Percentiles rank a stretch among this genome's conserved stretches.
Conservation (phyloP, 345 rosid genomes). For the Citrus cavaleriei region DNA sequence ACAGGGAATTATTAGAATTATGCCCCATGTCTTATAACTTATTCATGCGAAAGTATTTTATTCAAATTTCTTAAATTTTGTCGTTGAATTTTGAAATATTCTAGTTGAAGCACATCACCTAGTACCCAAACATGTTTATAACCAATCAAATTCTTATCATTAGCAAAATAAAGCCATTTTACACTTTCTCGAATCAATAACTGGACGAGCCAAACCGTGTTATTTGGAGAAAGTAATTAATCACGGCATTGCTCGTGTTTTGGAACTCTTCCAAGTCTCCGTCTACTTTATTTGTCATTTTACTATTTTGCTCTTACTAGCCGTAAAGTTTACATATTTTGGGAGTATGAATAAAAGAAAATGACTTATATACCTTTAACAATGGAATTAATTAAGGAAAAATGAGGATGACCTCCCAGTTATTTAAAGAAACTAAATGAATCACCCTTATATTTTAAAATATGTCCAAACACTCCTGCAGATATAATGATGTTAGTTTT, state of each 20-base stretch:
- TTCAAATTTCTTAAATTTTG: constrained; percentile 14
- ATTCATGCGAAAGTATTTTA: background rate
- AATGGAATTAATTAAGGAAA: too few relatives aligned
- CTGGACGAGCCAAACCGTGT: background rate
- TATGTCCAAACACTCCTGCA: too few relatives aligned
- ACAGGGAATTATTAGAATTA: background rate
- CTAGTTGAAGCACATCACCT: constrained; percentile 1
- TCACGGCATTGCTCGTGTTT: too few relatives aligned
- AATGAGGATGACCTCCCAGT: too few relatives aligned
- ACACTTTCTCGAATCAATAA: background rate
- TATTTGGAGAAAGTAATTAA: background rate
- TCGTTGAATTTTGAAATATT: constrained; percentile 19
- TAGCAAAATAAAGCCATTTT: background rate
- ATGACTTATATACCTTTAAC: too few relatives aligned
- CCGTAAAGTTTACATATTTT: too few relatives aligned
- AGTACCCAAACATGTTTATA: background rate
- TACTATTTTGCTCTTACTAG: too few relatives aligned
- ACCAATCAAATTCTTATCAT: background rate
- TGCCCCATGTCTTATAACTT: background rate
- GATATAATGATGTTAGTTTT: too few relatives aligned
- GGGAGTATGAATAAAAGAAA: too few relatives aligned
- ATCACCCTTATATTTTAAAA: too few relatives aligned
- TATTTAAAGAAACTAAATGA: too few relatives aligned
- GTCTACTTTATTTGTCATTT: too few relatives aligned
- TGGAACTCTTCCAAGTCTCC: background rate